Conservation (phyloP, 805 yeast species). For the Nakazawaea ernobii region DNA sequence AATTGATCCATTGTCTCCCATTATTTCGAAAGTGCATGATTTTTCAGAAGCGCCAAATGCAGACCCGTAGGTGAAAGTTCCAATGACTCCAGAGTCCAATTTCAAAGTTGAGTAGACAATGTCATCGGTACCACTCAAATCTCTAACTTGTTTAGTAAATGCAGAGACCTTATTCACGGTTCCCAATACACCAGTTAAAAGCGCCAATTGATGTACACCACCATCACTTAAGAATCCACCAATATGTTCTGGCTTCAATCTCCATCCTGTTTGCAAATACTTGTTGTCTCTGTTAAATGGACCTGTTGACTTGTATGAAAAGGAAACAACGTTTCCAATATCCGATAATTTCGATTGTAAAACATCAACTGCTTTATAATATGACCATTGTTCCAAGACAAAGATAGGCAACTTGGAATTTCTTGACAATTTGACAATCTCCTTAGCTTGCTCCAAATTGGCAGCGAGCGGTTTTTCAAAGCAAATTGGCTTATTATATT, state of each 20-base stretch:
- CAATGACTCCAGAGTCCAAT: slow-evolving; percentile 57
- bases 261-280: slow-evolving; percentile 74
- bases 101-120: slow-evolving; percentile 65
- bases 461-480: slow-evolving; percentile 95
- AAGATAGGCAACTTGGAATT: slow-evolving; percentile 42
- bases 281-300: slow-evolving; percentile 57
- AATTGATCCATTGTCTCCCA: slow-evolving; percentile 76
- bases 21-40: slow-evolving; percentile 58
- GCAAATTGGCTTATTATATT: slow-evolving; percentile 69
- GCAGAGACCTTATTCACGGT: slow-evolving; percentile 67
- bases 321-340: slow-evolving; percentile 70
- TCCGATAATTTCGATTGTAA: slow-evolving; percentile 54
- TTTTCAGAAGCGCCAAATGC: slow-evolving; percentile 81
- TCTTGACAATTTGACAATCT: slow-evolving; percentile 64
- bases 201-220: slow-evolving; percentile 92
- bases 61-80: slow-evolving; percentile 84
- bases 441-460: slow-evolving; percentile 69
- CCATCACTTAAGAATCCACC: slow-evolving; percentile 94
- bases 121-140: slow-evolving; percentile 79
- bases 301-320: slow-evolving; percentile 71
- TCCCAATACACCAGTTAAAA: slow-evolving; percentile 79
- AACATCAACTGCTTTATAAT: slow-evolving; percentile 49
- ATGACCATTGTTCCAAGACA: slow-evolving; percentile 85
- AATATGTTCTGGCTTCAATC: slow-evolving; percentile 83
- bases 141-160: slow-evolving; percentile 68